These are phyloP conservation scores for Actinomortierella ambigua DNA, from an alignment of 371 early-diverging fungal species.

Conservation along the genomic window DNA sequence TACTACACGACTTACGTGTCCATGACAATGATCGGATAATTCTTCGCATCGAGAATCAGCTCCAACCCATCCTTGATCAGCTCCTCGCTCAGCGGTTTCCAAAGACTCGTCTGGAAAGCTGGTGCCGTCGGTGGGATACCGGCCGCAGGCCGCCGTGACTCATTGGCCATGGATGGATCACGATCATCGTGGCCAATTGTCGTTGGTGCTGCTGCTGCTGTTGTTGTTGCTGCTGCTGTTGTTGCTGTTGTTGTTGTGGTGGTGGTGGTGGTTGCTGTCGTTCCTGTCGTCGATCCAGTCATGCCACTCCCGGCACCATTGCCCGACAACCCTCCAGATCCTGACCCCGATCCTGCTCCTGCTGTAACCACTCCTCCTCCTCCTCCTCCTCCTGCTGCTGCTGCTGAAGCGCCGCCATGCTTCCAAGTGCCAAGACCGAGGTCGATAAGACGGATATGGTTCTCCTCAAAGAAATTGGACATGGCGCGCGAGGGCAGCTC, in stretches of 20 bases:
- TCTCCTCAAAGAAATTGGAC: constrained; percentile 81
- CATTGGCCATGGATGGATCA: neutral
- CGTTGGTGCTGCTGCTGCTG: neutral
- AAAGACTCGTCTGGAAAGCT: constrained; percentile 49
- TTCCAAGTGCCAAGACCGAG: constrained; percentile 32
- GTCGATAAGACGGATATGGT: constrained; percentile 71
- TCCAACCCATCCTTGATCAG: constrained; percentile 92
- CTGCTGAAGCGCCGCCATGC: constrained; percentile 3
- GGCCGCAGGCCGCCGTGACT: no score
- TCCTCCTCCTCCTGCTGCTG: no score
- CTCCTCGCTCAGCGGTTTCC: constrained; percentile 95
- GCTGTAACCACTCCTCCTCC: no score
- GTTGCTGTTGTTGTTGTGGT: neutral
- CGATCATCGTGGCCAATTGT: constrained; percentile 9
- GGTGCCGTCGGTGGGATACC: constrained; percentile 12
- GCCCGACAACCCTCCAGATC: no score
- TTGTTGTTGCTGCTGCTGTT: neutral
- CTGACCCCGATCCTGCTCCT: no score
- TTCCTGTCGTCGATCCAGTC: no score
- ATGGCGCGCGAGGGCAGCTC: constrained; percentile 83
- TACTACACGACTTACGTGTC: constrained; percentile 76
- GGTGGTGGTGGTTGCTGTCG: neutral
- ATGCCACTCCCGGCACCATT: no score
- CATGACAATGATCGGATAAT: constrained; percentile 88
- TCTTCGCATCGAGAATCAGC: constrained; percentile 72